Conservation (phyloP, 192 early-diverging fungal genomes). For the Podila minutissima region DNA sequence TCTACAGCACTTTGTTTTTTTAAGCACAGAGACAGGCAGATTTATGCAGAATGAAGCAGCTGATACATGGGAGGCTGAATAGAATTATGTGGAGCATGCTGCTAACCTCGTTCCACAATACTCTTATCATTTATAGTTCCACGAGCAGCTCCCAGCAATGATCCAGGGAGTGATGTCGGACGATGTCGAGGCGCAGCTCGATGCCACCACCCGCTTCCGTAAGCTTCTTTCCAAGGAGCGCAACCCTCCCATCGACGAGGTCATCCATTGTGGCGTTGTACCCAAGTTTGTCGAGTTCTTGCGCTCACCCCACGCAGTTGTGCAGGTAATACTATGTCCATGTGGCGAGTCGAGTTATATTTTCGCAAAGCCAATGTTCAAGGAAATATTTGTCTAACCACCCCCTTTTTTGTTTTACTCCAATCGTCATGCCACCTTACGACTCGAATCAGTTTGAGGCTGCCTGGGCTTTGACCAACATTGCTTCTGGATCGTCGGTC, state of each 20-base stretch:
- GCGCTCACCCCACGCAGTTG: conserved; percentile 78
- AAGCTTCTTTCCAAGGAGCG: conserved; percentile 95
- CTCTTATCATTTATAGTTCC: conserved; percentile 56
- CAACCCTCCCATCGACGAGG: conserved; percentile 97
- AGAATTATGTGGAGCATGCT: too few species aligned
- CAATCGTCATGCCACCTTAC: too few species aligned
- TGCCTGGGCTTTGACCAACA: conserved; percentile 99
- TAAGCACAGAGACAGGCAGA: too few species aligned
- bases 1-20: too few species aligned
- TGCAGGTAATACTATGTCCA: conserved; percentile 72
- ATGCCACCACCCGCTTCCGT: conserved; percentile 89
- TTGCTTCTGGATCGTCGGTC: conserved; percentile 93
- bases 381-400: too few species aligned
- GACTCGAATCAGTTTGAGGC: conserved; percentile 85
- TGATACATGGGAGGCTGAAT: too few species aligned
- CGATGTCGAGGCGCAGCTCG: conserved; percentile 81
- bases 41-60: too few species aligned
- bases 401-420: too few species aligned
- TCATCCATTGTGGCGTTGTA: conserved; percentile 93
- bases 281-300: conserved; percentile 96
- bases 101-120: too few species aligned
- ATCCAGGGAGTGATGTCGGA: conserved; percentile 81
- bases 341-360: too few species aligned
- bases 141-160: conserved; percentile 83
- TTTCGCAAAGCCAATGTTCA: too few species aligned